Conservation (phyloP, 2,329 filamentous ascomycete genomes). For the Pyrenochaeta sp. region DNA sequence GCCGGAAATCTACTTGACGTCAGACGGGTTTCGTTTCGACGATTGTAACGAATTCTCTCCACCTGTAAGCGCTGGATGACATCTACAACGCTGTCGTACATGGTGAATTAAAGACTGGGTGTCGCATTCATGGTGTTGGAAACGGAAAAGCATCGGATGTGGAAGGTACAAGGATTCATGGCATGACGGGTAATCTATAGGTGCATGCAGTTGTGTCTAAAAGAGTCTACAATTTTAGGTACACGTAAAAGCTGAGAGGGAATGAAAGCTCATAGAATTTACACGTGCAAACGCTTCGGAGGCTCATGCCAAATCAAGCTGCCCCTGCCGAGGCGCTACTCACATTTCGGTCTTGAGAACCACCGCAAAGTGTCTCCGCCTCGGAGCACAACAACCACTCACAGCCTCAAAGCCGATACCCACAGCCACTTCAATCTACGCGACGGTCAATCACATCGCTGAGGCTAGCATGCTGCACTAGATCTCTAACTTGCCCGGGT, state of each 20-base stretch:
- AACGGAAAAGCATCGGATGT: not conserved
- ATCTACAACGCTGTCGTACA: not conserved
- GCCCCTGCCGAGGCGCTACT: conserved; percentile 29
- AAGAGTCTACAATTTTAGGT: not conserved
- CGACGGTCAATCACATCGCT: conserved; percentile 35
- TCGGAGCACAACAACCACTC: conserved; percentile 33
- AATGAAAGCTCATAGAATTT: conserved; percentile 16
- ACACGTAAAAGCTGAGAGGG: not conserved
- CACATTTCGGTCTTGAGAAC: conserved; percentile 5
- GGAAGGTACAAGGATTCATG: conserved; percentile 1
- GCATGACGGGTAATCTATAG: not conserved
- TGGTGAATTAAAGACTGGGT: no score
- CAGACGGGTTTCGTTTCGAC: no score
- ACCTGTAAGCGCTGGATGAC: not conserved
- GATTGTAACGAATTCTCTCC: no score
- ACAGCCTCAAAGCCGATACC: conserved; percentile 27
- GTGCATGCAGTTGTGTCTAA: not conserved
- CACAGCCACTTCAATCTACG: conserved; percentile 32
- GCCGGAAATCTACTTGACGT: no score
- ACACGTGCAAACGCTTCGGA: conserved; percentile 28
- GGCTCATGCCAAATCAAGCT: conserved; percentile 23
- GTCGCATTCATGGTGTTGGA: no score
- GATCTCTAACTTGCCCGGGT: not conserved
- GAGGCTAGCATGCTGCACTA: conserved; percentile 25
- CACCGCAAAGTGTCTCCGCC: conserved; percentile 16